phyloP scores from a whole-genome alignment of 306 rosid genomes.

The Cyclanthera cordifolia region DNA sequence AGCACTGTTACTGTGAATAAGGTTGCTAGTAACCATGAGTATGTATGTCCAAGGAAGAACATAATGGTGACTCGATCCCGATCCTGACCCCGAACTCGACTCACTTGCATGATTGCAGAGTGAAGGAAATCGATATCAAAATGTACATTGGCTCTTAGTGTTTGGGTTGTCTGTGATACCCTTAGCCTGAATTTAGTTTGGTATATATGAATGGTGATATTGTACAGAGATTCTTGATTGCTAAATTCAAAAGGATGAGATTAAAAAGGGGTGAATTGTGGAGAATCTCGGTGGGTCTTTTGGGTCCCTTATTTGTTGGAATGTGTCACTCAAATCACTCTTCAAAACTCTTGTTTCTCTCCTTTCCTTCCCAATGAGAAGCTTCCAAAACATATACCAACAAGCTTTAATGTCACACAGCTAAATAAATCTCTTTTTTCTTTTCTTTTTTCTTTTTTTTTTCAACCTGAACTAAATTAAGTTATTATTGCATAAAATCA shows the following conservation, averaged over 20 bases:
- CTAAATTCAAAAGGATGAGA: too few species aligned
- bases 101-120: not conserved
- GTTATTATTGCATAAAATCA: too few species aligned
- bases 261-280: too few species aligned
- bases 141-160: not conserved
- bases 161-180: not conserved
- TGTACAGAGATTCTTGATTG: conserved; percentile 5
- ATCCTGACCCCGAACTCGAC: too few species aligned
- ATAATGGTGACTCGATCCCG: not conserved
- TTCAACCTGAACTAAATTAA: too few species aligned
- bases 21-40: not conserved
- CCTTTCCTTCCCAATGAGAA: not conserved
- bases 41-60: conserved; percentile 8
- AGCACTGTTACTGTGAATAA: not conserved
- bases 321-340: not conserved
- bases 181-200: not conserved
- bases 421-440: not conserved
- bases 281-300: conserved; percentile 9
- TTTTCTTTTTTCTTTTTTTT: too few species aligned
- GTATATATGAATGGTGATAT: not conserved
- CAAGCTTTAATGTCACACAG: not conserved
- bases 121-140: not conserved
- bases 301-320: conserved; percentile 6
- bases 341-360: too few species aligned
- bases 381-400: not conserved